These are phyloP conservation scores for Lactarius psammicola DNA, from an alignment of 768 basidiomycete genomes.

Conservation along the genomic window DNA sequence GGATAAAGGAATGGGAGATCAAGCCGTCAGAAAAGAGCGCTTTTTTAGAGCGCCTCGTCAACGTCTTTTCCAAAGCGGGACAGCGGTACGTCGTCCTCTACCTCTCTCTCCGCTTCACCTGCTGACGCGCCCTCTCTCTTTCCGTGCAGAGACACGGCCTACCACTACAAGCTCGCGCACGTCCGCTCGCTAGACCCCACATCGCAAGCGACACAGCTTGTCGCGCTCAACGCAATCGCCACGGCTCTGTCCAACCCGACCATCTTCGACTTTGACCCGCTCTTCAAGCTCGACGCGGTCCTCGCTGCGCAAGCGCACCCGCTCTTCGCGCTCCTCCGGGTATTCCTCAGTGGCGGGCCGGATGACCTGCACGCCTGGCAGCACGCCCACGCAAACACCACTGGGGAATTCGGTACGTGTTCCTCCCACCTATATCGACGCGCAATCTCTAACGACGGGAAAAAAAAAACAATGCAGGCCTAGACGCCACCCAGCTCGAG, in stretches of 20 bases:
- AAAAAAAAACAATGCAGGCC: no score
- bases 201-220: conserved; percentile 49
- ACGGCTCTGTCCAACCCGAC: conserved; percentile 64
- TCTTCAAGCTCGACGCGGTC: no score
- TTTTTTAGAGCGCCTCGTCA: conserved; percentile 64
- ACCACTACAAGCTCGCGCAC: conserved; percentile 62
- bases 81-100: conserved; percentile 54
- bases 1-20: conserved; percentile 76
- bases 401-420: no score
- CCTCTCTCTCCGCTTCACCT: not conserved
- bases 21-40: conserved; percentile 57
- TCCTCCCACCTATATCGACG: no score
- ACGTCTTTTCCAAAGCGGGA: conserved; percentile 53
- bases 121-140: not conserved
- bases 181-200: conserved; percentile 57
- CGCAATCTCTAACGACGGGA: no score
- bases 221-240: conserved; percentile 60
- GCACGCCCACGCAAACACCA: no score
- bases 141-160: conserved; percentile 46
- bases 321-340: no score
- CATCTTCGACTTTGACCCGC: conserved; percentile 79
- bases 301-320: no score
- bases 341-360: conserved; percentile 59
- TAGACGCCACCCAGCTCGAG: no score
- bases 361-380: no score